A percentile compares a stretch with the other conserved stretches of the same genome.
These are phyloP conservation scores for Candida andamanensis DNA, from an alignment of 805 yeast species.

Conservation along the genomic window DNA sequence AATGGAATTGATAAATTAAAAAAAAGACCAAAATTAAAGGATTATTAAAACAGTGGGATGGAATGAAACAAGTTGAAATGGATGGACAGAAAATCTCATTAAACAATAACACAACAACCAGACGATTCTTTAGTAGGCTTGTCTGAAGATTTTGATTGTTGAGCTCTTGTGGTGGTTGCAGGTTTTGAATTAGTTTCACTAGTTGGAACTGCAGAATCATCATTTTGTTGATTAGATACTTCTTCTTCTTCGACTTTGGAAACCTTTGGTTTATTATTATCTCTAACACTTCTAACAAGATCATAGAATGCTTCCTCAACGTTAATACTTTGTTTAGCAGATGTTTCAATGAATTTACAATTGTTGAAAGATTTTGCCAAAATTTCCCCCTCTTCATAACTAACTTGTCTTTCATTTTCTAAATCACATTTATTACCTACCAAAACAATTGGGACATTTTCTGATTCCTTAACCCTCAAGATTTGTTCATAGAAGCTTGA, in stretches of 20 bases:
- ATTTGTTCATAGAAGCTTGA: constrained; percentile 75
- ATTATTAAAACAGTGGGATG: too few relatives aligned
- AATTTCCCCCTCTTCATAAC: constrained; percentile 54
- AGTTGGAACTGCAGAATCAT: constrained; percentile 7
- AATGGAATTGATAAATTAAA: too few relatives aligned
- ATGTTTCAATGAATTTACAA: constrained; percentile 81
- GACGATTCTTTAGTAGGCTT: constrained; percentile 25
- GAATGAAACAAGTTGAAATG: too few relatives aligned
- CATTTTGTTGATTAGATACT: constrained; percentile 5
- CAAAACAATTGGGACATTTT: constrained; percentile 69
- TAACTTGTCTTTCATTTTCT: constrained; percentile 70
- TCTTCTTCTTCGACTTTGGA: constrained; percentile 5
- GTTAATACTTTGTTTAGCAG: constrained; percentile 86
- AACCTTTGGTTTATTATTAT: constrained; percentile 9
- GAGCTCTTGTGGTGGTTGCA: constrained; percentile 9
- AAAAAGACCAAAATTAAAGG: too few relatives aligned
- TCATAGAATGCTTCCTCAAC: constrained; percentile 82
- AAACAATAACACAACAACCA: constrained; percentile 35
- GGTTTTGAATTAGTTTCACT: constrained; percentile 4
- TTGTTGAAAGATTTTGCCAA: constrained; percentile 58
- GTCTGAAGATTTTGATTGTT: constrained; percentile 10
- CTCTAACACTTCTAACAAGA: constrained; percentile 53
- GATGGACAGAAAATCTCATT: too few relatives aligned
- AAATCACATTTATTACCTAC: constrained; percentile 78
- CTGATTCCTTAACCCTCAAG: constrained; percentile 68